These are phyloP conservation scores for Cyberlindnera euphorbiae DNA, from an alignment of 805 yeast genomes.

Conservation along the genomic window DNA sequence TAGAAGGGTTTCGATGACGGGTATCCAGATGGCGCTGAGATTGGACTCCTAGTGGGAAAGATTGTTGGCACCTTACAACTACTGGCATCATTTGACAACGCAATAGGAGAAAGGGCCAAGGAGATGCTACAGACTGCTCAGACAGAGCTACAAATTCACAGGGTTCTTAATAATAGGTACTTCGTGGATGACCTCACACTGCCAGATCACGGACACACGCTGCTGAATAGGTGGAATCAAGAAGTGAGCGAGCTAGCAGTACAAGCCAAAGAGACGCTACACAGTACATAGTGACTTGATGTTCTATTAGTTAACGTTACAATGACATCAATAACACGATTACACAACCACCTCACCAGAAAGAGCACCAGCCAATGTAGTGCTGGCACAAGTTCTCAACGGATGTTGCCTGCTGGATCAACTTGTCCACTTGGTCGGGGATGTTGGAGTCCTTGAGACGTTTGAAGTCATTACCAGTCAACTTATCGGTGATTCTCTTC, in stretches of 20 bases:
- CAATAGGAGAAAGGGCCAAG: slow-evolving; percentile 18
- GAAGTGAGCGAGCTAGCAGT: slow-evolving; percentile 8
- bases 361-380: slow-evolving; percentile 98
- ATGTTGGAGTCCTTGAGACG: slow-evolving; percentile 67
- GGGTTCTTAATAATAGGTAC: slow-evolving; percentile 47
- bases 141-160: slow-evolving; percentile 52
- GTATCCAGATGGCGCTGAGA: slow-evolving; percentile 65
- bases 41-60: slow-evolving; percentile 65
- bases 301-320: too few species aligned
- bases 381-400: slow-evolving; percentile 96
- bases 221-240: slow-evolving; percentile 43
- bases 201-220: slow-evolving; percentile 22
- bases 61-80: slow-evolving; percentile 51
- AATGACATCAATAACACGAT: neutral
- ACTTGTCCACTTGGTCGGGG: slow-evolving; percentile 85
- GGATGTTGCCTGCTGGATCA: slow-evolving; percentile 94
- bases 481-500: slow-evolving; percentile 84
- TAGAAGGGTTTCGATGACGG: slow-evolving; percentile 83
- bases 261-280: too few species aligned
- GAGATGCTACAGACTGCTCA: slow-evolving; percentile 34
- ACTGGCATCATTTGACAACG: slow-evolving; percentile 18
- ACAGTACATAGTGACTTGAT: too few species aligned
- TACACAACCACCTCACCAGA: slow-evolving; percentile 55
- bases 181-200: slow-evolving; percentile 42
- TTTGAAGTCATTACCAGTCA: slow-evolving; percentile 90